Conservation (phyloP, 164 flowering plant genomes). For the Vitis rupestris region DNA sequence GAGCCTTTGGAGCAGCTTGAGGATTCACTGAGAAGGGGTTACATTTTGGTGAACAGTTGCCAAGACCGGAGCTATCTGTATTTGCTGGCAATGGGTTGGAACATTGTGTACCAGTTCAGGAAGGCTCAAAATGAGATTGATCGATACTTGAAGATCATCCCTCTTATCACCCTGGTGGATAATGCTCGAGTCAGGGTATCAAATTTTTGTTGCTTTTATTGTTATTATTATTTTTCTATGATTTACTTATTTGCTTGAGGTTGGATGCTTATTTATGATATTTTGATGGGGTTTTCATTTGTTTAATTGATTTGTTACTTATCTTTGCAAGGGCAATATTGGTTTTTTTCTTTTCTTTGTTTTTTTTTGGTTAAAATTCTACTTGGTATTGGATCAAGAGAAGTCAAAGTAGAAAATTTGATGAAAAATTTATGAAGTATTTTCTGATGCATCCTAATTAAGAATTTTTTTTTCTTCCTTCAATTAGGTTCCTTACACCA, state of each 20-base stretch:
- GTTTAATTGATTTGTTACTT: too few species aligned
- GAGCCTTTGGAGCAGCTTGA: conserved; percentile 97
- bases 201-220: neutral
- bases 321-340: too few species aligned
- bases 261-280: neutral
- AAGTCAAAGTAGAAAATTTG: too few species aligned
- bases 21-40: conserved; percentile 87
- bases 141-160: conserved; percentile 74
- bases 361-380: too few species aligned
- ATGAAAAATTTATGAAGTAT: too few species aligned
- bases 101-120: conserved; percentile 90
- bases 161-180: conserved; percentile 89
- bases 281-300: too few species aligned
- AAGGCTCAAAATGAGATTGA: conserved; percentile 91
- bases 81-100: conserved; percentile 96
- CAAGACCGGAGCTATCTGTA: conserved; percentile 91
- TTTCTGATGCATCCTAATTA: too few species aligned
- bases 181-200: conserved; percentile 87
- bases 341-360: too few species aligned
- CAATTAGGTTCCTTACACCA: too few species aligned
- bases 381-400: too few species aligned
- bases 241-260: neutral
- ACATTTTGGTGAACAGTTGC: conserved; percentile 79
- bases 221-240: neutral
- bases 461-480: too few species aligned